A percentile compares a stretch with the other conserved stretches of the same genome.
Evolutionary conservation across 805 yeast genomes (phyloP).

Genomic region (Kodamaea fukazawae): DNA sequence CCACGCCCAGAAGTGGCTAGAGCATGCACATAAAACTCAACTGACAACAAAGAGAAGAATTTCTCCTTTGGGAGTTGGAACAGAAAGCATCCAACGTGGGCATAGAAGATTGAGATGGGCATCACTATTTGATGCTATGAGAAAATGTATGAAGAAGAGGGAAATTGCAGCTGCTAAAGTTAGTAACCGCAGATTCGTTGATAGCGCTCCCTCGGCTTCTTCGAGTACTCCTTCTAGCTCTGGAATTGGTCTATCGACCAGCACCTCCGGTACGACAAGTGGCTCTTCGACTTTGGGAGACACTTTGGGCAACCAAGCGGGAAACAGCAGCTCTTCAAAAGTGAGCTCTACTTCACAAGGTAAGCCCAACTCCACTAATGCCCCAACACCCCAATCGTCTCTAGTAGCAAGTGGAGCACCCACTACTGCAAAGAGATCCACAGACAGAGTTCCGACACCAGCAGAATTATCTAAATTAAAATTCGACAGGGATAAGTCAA

Average conservation of each 20-base stretch:
- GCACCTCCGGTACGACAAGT: slow-evolving; percentile 9
- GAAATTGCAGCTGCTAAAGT: slow-evolving; percentile 53
- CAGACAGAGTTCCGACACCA: slow-evolving; percentile 62
- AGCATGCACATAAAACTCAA: slow-evolving; percentile 86
- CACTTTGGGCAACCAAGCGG: no score
- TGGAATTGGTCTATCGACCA: slow-evolving; percentile 7
- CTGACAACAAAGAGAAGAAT: slow-evolving; percentile 84
- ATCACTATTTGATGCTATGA: slow-evolving; percentile 92
- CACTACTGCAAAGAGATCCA: slow-evolving; percentile 26
- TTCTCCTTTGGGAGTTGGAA: slow-evolving; percentile 90
- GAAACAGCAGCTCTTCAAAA: no score
- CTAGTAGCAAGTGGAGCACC: no score
- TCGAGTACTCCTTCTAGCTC: not conserved
- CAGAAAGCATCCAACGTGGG: slow-evolving; percentile 90
- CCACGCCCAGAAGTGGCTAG: slow-evolving; percentile 87
- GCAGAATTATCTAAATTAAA: slow-evolving; percentile 80
- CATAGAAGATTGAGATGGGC: slow-evolving; percentile 93
- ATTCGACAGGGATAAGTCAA: slow-evolving; percentile 79
- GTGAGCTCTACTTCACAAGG: no score
- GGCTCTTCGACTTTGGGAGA: not conserved
- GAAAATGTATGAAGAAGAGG: slow-evolving; percentile 85
- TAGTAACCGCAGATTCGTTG: slow-evolving; percentile 10
- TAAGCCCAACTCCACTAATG: no score
- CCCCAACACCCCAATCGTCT: no score
- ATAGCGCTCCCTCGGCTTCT: not conserved